Base-by-base conservation (phyloP, 139 green algal genomes). In the Coelastrella sp. region DNA sequence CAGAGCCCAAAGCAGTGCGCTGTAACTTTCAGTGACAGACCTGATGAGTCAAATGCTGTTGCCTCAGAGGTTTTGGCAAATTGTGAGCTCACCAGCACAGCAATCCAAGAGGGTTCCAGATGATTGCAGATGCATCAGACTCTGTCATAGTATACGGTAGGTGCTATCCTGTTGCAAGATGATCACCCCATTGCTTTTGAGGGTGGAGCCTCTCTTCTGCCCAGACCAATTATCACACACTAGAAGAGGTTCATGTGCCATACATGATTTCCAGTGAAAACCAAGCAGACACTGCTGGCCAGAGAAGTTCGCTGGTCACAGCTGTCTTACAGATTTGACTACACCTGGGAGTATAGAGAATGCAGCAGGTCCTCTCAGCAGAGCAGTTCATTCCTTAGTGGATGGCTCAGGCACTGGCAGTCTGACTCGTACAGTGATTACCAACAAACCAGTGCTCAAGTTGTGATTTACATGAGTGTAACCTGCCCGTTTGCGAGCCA, bases 161-260 rank as follows among this genome's bases (percentile, higher is more conserved):
- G 91, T 14, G 91, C 91, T 15, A 76, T 94, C 20, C 68, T 94
- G n/a, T 25, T 92, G 8, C 91, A 94, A 60, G 68, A 89, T 76
- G 79, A 65, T 24, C 80, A 75, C 66, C 60, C 78, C 7, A 61
- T 90, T 81, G 85, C 91, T 7, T 92, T 88, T 82, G 85, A 94
- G 72, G 78, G 81, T 61, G 78, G 15, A 75, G 88, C 57, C 35
- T 93, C 25, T 73, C 76, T 22, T 4, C 60, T 22, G 82, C 90
- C 81, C 90, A 94, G 60, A n/a, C 8, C 12, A 90, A 87, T 11
- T 92, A 94, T 63, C 73, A 56, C 24, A 84, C 85, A 4, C 75
- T 60, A 63, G 92, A 93, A 49, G 49, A 76, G 76, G 20, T 57
- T 82, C 19, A 87, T 24, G 6, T 87, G 73, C 25, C 25, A 49